Evolutionary conservation across 768 basidiomycete genomes (phyloP).

Genomic region (Coprinopsis marcescibilis): DNA sequence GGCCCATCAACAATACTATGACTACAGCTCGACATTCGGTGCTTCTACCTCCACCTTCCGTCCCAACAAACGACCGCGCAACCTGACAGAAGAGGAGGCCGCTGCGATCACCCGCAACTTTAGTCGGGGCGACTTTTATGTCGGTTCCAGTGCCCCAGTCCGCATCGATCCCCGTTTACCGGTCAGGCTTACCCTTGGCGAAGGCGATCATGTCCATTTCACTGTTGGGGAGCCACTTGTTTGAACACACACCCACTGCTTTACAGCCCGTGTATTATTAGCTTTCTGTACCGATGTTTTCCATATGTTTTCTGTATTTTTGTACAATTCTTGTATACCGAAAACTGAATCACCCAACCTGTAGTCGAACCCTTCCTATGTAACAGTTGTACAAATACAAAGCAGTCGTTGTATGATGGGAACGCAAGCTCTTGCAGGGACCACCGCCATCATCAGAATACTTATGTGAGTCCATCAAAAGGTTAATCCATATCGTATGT

Average conservation of each 20-base stretch:
- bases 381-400: no score
- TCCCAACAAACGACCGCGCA: conserved; percentile 73
- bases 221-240: conserved; percentile 42
- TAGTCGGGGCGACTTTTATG: conserved; percentile 76
- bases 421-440: no score
- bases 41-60: conserved; percentile 74
- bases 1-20: conserved; percentile 68
- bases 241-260: conserved; percentile 12
- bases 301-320: no score
- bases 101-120: conserved; percentile 82
- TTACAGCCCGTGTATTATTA: neutral
- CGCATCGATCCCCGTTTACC: conserved; percentile 79
- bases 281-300: no score
- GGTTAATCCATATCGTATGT: no score
- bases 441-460: no score
- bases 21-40: conserved; percentile 66
- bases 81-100: conserved; percentile 77
- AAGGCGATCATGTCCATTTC: conserved; percentile 77
- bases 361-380: no score
- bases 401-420: no score
- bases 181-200: conserved; percentile 72
- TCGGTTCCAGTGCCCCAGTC: conserved; percentile 74
- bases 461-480: no score
- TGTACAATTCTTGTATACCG: no score
- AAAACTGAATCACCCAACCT: no score